These are phyloP conservation scores for Nymphaea thermarum DNA, from an alignment of 164 flowering plant genomes.

Conservation along the genomic window DNA sequence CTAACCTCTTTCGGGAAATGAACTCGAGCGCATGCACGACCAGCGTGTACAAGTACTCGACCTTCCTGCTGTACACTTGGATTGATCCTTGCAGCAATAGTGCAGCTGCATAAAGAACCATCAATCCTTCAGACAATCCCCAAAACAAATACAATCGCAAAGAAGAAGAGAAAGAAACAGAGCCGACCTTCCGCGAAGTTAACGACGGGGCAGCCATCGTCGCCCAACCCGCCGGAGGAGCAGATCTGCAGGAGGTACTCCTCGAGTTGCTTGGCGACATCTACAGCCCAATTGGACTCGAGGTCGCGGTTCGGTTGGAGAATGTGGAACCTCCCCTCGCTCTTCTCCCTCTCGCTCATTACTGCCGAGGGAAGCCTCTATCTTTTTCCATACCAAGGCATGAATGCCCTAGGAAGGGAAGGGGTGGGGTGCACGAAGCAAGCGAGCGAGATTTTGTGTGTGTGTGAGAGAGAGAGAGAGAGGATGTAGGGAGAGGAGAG, in stretches of 20 bases:
- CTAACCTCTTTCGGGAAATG: slow-evolving; percentile 74
- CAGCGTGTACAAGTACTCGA: slow-evolving; percentile 74
- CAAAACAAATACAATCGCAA: not conserved
- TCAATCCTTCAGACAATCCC: not conserved
- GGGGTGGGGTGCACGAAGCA: too few species aligned
- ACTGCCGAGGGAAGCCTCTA: too few species aligned
- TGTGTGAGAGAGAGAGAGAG: too few species aligned
- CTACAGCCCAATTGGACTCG: slow-evolving; percentile 81
- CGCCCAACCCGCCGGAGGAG: slow-evolving; percentile 49
- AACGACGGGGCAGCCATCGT: slow-evolving; percentile 25
- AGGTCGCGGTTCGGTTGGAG: slow-evolving; percentile 77
- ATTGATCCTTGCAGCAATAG: slow-evolving; percentile 88
- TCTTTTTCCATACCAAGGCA: too few species aligned
- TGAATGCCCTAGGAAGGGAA: too few species aligned
- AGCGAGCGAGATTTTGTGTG: too few species aligned
- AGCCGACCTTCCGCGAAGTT: slow-evolving; percentile 88
- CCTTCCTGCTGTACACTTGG: slow-evolving; percentile 92
- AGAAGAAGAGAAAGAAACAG: not conserved
- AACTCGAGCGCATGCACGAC: slow-evolving; percentile 88
- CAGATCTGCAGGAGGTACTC: slow-evolving; percentile 79
- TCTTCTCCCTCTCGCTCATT: not conserved
- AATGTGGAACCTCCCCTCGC: slow-evolving; percentile 25
- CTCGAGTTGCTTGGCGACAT: slow-evolving; percentile 73
- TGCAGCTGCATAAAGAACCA: slow-evolving; percentile 47
- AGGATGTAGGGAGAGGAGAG: too few species aligned